Conservation (phyloP, 2,329 filamentous ascomycete genomes). For the Incumbomyces lentus region DNA sequence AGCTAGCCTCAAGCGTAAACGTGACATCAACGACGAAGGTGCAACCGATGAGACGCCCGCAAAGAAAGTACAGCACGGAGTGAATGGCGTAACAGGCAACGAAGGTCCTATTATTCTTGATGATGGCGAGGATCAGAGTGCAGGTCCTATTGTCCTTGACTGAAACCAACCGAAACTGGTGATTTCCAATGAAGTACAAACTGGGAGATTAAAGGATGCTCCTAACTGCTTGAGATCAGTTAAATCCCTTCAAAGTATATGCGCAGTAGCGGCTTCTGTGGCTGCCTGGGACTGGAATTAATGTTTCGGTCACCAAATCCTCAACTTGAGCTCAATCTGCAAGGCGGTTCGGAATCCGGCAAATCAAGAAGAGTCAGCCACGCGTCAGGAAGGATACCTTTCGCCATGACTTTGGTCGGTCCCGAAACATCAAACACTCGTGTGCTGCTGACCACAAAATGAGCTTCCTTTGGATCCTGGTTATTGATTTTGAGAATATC, state of each 20-base stretch:
- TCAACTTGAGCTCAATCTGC: no score
- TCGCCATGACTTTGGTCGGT: no score
- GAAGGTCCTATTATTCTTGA: constrained; percentile 13
- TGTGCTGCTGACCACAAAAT: constrained; percentile 17
- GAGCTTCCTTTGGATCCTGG: constrained; percentile 26
- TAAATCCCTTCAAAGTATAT: no score
- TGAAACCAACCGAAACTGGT: not conserved
- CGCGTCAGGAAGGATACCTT: no score
- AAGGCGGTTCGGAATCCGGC: no score
- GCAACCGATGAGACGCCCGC: constrained; percentile 9
- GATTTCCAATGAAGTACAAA: no score
- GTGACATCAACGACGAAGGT: constrained; percentile 13
- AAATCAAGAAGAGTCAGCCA: no score
- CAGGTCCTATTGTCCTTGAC: constrained; percentile 18
- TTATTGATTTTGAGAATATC: constrained; percentile 31
- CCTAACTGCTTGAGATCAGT: no score
- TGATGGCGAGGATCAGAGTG: constrained; percentile 8
- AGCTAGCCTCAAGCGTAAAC: constrained; percentile 14
- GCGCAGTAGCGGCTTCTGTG: no score
- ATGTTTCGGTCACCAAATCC: no score
- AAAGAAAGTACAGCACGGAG: constrained; percentile 16
- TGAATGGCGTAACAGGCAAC: constrained; percentile 1
- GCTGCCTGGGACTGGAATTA: no score
- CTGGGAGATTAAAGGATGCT: no score
- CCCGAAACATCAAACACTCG: not conserved